Evolutionary conservation across 306 rosid species (phyloP).

Genomic region (Vigna nakashimae): DNA sequence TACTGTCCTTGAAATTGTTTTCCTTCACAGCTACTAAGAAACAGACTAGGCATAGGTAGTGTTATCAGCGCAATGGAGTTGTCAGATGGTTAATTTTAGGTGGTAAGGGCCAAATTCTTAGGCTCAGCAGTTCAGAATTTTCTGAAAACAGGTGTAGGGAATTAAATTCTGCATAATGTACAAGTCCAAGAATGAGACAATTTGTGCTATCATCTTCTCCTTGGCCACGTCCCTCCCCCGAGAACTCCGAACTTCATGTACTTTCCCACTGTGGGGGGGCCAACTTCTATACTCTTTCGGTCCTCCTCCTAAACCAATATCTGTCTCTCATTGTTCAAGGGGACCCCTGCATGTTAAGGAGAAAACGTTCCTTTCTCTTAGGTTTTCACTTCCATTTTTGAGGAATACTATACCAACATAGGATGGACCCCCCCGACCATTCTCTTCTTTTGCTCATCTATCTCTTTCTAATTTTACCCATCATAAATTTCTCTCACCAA

Average conservation of each 20-base stretch:
- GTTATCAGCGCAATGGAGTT: constrained; percentile 35
- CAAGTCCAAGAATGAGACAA: constrained; percentile 42
- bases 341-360: constrained; percentile 46
- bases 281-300: constrained; percentile 17
- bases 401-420: constrained; percentile 28
- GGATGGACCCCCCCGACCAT: constrained; percentile 45
- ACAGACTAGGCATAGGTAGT: constrained; percentile 34
- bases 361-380: constrained; percentile 39
- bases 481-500: constrained; percentile 45
- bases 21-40: constrained; percentile 7
- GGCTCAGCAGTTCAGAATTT: constrained; percentile 35
- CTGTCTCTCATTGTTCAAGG: not conserved
- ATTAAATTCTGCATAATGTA: constrained; percentile 41
- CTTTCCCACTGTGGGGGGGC: constrained; percentile 38
- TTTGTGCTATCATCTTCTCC: constrained; percentile 33
- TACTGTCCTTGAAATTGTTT: constrained; percentile 5
- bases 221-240: constrained; percentile 25
- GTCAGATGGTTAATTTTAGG: constrained; percentile 43
- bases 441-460: constrained; percentile 17
- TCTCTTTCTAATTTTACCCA: constrained; percentile 34
- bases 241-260: constrained; percentile 29
- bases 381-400: constrained; percentile 37
- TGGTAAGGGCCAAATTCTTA: constrained; percentile 37
- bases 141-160: constrained; percentile 37
- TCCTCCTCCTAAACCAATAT: constrained; percentile 24